Evolutionary conservation across 139 green algal species (phyloP), one percentile per base, ranked within the genome.

Genomic region (Picochlorum sp.): DNA sequence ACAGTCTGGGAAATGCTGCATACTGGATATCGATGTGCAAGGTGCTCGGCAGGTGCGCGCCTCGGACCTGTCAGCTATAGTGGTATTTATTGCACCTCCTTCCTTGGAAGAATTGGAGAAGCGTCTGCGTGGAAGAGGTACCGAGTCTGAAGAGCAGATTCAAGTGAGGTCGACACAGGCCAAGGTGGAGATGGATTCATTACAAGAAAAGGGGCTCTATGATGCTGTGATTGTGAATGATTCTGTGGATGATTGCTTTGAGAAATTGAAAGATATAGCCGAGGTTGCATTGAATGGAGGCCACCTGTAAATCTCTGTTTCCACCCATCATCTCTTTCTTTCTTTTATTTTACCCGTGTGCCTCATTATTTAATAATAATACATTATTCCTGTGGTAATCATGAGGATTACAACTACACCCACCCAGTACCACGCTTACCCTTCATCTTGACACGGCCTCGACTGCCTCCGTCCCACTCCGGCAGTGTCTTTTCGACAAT

Each of bases 21-120:
- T 95, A 41, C 78, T 95, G 37, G 87, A 95, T 72, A 92, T 95
- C 31, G 87, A 95, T 58, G 86, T 93, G 52, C 85, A 94, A 69
- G 87, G 77, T 57, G 67, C 67, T 7, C 65, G 74, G 21, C 70
- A 75, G 63, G 77, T 88, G n/a, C 73, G 71, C 6, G 47, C 18
- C 23, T 20, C 45, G 69, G 72, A 47, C 63, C 34, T 80, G 10
- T 69, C 58, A 26, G 84, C 80, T 38, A 82, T 95, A 45, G 92
- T 94, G 54, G 83, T 95, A 9, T 96, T 96, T 63, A 67, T 96
- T 2, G 81, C 84, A 2, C 88, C 88, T 3, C 87, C 88, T 30
- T 83, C 65, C 6, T 24, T 82, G 16, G 70, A 88, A 58, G 84
- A 87, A 74, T 74, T 94, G 21, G 85, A 93, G 70, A 59, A 55